Evolutionary conservation across 140 eudicot species (phyloP).

Genomic region (Oenanthe javanica): DNA sequence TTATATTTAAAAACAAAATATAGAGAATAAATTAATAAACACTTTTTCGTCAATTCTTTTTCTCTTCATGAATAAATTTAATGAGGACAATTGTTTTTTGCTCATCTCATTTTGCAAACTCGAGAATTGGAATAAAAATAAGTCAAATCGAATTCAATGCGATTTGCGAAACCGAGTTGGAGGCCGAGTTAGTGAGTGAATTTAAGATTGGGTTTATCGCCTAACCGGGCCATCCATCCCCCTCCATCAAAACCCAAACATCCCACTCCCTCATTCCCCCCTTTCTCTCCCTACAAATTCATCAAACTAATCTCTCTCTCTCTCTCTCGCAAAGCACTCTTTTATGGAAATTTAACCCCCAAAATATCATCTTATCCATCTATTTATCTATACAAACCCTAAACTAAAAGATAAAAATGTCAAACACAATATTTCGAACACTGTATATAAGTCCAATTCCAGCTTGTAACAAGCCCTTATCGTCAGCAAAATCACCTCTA

Average conservation of each 20-base stretch:
- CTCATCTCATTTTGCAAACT: too few relatives aligned
- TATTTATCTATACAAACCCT: neutral
- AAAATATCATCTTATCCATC: neutral
- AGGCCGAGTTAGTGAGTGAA: neutral
- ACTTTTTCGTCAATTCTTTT: too few relatives aligned
- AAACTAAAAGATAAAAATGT: conserved; percentile 31
- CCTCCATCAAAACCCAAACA: conserved; percentile 27
- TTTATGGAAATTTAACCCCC: neutral
- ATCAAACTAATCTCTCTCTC: neutral
- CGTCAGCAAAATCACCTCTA: conserved; percentile 18
- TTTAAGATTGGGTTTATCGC: conserved; percentile 30
- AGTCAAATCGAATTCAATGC: too few relatives aligned
- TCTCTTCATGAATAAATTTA: too few relatives aligned
- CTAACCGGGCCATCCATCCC: neutral
- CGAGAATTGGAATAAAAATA: too few relatives aligned
- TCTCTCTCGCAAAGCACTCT: neutral
- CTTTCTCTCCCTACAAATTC: conserved; percentile 21
- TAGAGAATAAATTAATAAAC: too few relatives aligned
- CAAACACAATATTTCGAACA: conserved; percentile 59
- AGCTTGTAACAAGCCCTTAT: conserved; percentile 38
- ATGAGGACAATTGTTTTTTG: too few relatives aligned
- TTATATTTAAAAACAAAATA: too few relatives aligned
- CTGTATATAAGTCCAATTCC: conserved; percentile 55
- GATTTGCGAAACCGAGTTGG: too few relatives aligned
- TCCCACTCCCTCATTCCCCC: conserved; percentile 2